Percentiles rank a stretch among this genome's conserved stretches.
Evolutionary conservation across 805 yeast species (phyloP).

Genomic region (Priceomyces medius): DNA sequence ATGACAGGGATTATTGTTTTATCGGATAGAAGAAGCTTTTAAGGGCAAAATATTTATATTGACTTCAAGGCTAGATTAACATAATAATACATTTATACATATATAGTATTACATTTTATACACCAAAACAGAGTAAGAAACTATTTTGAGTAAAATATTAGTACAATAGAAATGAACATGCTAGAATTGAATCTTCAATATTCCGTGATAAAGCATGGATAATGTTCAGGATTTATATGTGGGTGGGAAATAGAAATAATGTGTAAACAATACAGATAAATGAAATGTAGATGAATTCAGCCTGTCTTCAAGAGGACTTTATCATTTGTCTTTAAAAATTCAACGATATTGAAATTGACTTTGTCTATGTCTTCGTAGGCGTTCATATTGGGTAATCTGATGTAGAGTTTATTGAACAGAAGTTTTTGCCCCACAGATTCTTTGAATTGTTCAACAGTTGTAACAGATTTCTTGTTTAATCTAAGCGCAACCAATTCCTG

Average conservation of each 20-base stretch:
- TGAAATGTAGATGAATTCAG: conserved; percentile 5
- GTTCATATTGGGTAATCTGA: conserved; percentile 21
- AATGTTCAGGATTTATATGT: too few relatives aligned
- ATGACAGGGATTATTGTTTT: too few relatives aligned
- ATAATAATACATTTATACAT: too few relatives aligned
- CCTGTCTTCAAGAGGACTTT: conserved; percentile 22
- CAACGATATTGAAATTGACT: conserved; percentile 19
- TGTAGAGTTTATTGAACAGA: conserved; percentile 25
- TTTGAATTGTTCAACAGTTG: conserved; percentile 25
- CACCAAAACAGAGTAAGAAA: background rate
- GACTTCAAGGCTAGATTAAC: too few relatives aligned
- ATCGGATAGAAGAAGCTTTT: too few relatives aligned
- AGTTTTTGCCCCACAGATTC: conserved; percentile 22
- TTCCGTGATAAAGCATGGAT: too few relatives aligned
- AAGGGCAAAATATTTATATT: too few relatives aligned
- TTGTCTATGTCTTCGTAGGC: conserved; percentile 29
- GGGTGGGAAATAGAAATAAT: background rate
- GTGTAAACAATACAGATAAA: background rate
- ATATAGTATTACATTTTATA: too few relatives aligned
- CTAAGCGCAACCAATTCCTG: conserved; percentile 28
- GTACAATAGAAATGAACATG: background rate
- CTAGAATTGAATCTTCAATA: too few relatives aligned
- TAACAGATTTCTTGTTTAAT: conserved; percentile 21
- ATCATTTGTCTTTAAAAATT: conserved; percentile 17
- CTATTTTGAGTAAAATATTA: background rate